Conservation (phyloP, 2,329 filamentous ascomycete genomes). For the Pezicula rhizophila region DNA sequence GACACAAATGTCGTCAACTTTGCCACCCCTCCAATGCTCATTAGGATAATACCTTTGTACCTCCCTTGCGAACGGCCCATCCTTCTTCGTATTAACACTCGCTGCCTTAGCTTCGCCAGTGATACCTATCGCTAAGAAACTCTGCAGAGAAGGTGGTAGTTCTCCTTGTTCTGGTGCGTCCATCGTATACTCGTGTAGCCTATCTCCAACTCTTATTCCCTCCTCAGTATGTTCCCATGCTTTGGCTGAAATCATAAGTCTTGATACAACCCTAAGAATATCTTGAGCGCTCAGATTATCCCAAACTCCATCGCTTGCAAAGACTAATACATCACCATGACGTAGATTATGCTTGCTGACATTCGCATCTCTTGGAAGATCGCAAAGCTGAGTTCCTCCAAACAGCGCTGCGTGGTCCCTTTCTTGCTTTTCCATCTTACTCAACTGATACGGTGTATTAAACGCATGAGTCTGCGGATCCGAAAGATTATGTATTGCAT, state of each 20-base stretch:
- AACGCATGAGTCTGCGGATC: slow-evolving; percentile 91
- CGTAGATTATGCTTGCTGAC: slow-evolving; percentile 70
- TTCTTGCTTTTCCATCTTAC: slow-evolving; percentile 76
- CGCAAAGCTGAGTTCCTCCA: slow-evolving; percentile 73
- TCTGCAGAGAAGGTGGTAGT: slow-evolving; percentile 59
- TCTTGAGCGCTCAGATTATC: slow-evolving; percentile 94
- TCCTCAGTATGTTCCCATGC: slow-evolving; percentile 65
- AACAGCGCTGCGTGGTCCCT: slow-evolving; percentile 76
- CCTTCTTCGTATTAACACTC: slow-evolving; percentile 71
- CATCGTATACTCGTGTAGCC: slow-evolving; percentile 48
- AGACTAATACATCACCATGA: slow-evolving; percentile 88
- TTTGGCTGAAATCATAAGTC: slow-evolving; percentile 65
- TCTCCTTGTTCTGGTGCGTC: slow-evolving; percentile 34
- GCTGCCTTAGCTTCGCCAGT: slow-evolving; percentile 78
- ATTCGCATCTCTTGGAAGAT: slow-evolving; percentile 78
- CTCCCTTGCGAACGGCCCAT: slow-evolving; percentile 93
- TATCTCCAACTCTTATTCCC: slow-evolving; percentile 57
- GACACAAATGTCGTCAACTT: slow-evolving; percentile 92
- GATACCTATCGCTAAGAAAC: slow-evolving; percentile 71
- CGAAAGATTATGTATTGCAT: slow-evolving; percentile 77
- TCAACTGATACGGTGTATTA: slow-evolving; percentile 95
- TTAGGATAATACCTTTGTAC: slow-evolving; percentile 81
- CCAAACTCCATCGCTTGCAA: slow-evolving; percentile 92
- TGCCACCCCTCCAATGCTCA: slow-evolving; percentile 85
- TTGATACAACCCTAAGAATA: slow-evolving; percentile 72